Evolutionary conservation across 2,329 filamentous ascomycete genomes (phyloP), one percentile per base, ranked within the genome.

Genomic region (Rhynchosporium graminicola): DNA sequence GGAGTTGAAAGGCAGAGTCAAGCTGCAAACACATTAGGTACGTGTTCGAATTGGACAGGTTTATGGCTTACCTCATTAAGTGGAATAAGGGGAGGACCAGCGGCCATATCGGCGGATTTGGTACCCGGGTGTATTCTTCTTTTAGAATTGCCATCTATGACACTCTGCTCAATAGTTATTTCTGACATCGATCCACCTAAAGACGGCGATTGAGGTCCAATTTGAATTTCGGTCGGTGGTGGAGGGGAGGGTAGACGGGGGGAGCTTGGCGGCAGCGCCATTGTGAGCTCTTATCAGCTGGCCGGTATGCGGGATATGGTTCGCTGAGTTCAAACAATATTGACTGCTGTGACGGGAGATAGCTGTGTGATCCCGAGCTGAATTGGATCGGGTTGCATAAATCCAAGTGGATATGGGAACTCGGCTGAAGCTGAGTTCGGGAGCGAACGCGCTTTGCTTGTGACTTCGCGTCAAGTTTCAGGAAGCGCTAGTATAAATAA

Each of bases 1-100:
- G 96, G 20, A 98, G 86, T 76, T 97, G 95, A 75, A 98, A 99
- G 50, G 95, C 91, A 28, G 94, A 98, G 74, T 99, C 93, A 69
- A 99, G 92, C 91, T 97, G 75, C 60, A 48, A 38, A 20, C 20
- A 9, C 45, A 56, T 76, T 63, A 73, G 68, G 58, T 48, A 57
- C 15, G 13, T 43, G 12, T 28, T 10, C 26, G 33, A 55, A 38
- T 56, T 54, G 40, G 33, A 36, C 36, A 40, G 52, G 15, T 40
- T 43, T 42, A 60, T 45, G 52, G 28, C 83, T 67, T 75, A 96
- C 92, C 81, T 97, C 91, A 68, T 87, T 86, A 63, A 97, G 79
- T 48, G 94, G 90, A 60, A 97, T 84, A 65, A 98, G 80, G 15
- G 95, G 94, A 68, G 94, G 95, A 0, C 95, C 95, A 65, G 91